A percentile compares a stretch with the other conserved stretches of the same genome.
Evolutionary conservation across 1,284 basidiomycete species (phyloP).

Genomic region (Heterobasidion irregulare): DNA sequence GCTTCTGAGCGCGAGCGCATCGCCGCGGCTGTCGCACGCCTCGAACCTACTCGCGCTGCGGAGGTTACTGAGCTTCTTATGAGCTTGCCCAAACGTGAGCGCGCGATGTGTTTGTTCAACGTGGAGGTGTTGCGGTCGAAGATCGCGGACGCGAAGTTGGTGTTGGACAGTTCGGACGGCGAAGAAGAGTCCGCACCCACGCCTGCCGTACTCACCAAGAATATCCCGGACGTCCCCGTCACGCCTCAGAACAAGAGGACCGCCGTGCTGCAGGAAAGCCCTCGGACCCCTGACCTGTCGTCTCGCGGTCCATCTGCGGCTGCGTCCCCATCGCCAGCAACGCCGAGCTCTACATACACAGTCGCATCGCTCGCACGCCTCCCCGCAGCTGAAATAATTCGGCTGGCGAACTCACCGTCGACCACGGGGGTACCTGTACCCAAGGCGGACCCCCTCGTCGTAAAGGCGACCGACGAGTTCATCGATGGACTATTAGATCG

Average conservation of each 20-base stretch:
- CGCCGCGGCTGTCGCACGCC: conserved; percentile 52
- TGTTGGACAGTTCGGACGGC: conserved; percentile 64
- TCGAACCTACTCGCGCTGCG: conserved; percentile 46
- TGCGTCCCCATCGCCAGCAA: conserved; percentile 53
- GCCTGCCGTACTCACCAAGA: conserved; percentile 9
- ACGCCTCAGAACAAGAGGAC: conserved; percentile 58
- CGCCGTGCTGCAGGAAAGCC: conserved; percentile 40
- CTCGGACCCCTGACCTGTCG: conserved; percentile 64
- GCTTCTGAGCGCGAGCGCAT: conserved; percentile 61
- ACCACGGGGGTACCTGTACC: conserved; percentile 57
- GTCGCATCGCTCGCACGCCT: conserved; percentile 51
- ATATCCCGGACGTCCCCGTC: conserved; percentile 36
- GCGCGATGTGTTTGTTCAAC: conserved; percentile 87
- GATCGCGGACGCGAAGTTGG: conserved; percentile 74
- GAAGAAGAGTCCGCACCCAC: conserved; percentile 26
- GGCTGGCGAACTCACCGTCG: conserved; percentile 43
- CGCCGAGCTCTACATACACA: conserved; percentile 34
- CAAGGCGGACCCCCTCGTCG: conserved; percentile 62
- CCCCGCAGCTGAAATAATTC: conserved; percentile 64
- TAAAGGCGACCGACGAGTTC: conserved; percentile 70
- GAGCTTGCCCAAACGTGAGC: conserved; percentile 80
- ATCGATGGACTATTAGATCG: conserved; percentile 63
- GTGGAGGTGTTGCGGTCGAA: conserved; percentile 71
- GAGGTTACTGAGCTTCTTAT: conserved; percentile 76
- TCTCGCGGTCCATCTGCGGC: conserved; percentile 63